A percentile compares a stretch with the other conserved stretches of the same genome.
Evolutionary conservation across 148 eudicot species (phyloP).

Genomic region (Amaranthus hypochondriacus): DNA sequence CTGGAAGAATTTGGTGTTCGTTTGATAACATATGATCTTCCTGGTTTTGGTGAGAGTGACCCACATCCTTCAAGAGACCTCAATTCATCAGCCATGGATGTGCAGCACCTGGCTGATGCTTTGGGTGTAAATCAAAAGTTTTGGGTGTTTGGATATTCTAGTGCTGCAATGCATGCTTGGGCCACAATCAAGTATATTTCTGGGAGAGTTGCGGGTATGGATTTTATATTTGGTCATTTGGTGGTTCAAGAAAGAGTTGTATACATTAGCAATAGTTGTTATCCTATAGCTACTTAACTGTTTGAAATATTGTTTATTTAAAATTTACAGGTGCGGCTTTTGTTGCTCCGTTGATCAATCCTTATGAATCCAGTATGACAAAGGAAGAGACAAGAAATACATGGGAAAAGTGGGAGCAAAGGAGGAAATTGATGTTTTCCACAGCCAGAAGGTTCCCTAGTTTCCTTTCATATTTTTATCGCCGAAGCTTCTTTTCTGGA

Average conservation of each 20-base stretch:
- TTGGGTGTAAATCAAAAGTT: conserved; percentile 59
- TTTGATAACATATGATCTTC: conserved; percentile 79
- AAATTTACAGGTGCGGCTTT: conserved; percentile 62
- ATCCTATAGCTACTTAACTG: background rate
- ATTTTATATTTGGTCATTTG: background rate
- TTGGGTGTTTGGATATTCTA: conserved; percentile 85
- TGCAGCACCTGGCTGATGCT: conserved; percentile 60
- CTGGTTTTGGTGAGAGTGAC: conserved; percentile 98
- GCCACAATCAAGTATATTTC: conserved; percentile 80
- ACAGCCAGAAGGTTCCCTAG: conserved; percentile 68
- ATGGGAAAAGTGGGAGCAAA: conserved; percentile 76
- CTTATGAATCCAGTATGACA: conserved; percentile 80
- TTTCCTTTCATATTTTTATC: conserved; percentile 54
- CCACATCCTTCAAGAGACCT: conserved; percentile 70
- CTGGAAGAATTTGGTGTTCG: conserved; percentile 81
- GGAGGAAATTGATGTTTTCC: conserved; percentile 64
- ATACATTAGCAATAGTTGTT: background rate
- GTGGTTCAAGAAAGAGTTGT: background rate
- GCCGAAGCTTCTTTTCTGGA: conserved; percentile 70
- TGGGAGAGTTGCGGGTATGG: conserved; percentile 63
- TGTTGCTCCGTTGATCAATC: conserved; percentile 85
- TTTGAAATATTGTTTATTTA: background rate
- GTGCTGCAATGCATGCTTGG: conserved; percentile 85
- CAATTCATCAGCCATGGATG: conserved; percentile 76
- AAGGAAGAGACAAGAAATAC: conserved; percentile 70